Base-by-base conservation (phyloP, 2,329 filamentous ascomycete genomes). In the Torrubiella hemipterigena region DNA sequence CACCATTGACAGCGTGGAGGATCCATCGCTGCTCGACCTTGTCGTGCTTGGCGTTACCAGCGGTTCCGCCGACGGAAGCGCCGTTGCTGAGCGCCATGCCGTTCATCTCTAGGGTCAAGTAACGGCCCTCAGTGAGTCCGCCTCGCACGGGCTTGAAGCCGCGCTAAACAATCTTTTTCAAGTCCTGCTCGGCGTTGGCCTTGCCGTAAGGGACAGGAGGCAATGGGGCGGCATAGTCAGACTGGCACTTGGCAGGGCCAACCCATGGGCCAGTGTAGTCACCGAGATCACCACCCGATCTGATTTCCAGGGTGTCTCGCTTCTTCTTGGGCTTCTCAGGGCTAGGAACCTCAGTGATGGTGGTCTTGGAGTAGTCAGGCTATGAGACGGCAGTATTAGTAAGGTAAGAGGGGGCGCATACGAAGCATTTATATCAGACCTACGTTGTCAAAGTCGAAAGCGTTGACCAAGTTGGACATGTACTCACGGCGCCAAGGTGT, bases 81-180 rank as follows among this genome's bases (percentile, higher is more conserved):
- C 49, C 52, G 37, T 46, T 36, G 29, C 50, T 31, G 10, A 69
- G 51, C 2, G 62, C 63, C 17, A 43, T 49, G 12, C 59, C 60
- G 16, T 49, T 45, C 32, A 22, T 36, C 44, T 68, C 65, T 33
- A 71, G 66, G 3, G 61, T 60, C 12, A 72, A 50, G 40, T 62
- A 69, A 17, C 66, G 61, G 14, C 67, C 68, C 42, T 72, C 67
- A 8, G 64, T 70, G 15, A 71, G 47, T 14, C 57, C 49, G 4
- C 67, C 67, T 6, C 67, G 51, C n/a, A 65, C 55, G 24, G 52
- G 44, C 47, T 73, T 72, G 52, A 59, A 69, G 4, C 67, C 68
- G 26, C 67, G 51, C 41, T 72, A 67, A 28, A 55, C 51, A 4
- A 53, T 49, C 12, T 54, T 53, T 4, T 46, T 45, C 29, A 56